Conservation (phyloP, 139 green algal genomes). For the Diplosphaera chodatii region DNA sequence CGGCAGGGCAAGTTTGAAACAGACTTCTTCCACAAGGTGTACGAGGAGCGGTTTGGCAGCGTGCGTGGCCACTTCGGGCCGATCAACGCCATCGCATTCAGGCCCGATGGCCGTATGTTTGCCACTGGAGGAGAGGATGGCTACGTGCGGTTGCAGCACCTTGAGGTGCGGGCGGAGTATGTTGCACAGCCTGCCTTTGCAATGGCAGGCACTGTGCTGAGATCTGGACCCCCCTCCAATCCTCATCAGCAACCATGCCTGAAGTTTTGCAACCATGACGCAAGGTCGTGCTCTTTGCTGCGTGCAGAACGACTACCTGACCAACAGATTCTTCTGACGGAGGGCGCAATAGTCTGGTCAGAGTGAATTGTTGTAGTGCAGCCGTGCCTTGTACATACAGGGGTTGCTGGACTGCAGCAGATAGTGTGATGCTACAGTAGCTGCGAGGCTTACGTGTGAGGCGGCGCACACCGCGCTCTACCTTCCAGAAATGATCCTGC, state of each 20-base stretch:
- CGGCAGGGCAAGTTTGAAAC: conserved; percentile 91
- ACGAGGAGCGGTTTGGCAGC: conserved; percentile 91
- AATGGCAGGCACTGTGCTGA: no score
- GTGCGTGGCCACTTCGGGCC: conserved; percentile 97
- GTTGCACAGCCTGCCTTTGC: no score
- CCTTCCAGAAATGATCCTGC: no score
- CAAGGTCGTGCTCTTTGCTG: not conserved
- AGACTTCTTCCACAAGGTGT: conserved; percentile 98
- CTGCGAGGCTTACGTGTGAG: no score
- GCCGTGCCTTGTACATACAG: no score
- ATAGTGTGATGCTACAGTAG: no score
- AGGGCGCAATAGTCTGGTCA: no score
- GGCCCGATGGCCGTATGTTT: conserved; percentile 75
- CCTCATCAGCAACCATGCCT: not conserved
- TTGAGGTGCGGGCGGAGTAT: conserved; percentile 52
- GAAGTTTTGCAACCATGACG: not conserved
- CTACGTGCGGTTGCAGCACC: conserved; percentile 95
- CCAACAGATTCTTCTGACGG: not conserved
- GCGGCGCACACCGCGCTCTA: no score
- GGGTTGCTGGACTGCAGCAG: no score
- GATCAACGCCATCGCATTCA: conserved; percentile 93
- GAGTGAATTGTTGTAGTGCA: no score
- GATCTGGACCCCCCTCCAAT: no score
- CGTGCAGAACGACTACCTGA: not conserved
- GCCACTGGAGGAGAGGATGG: conserved; percentile 90